These are phyloP conservation scores for Crithidia bombi DNA, from an alignment of 208 protist genomes.

Conservation along the genomic window DNA sequence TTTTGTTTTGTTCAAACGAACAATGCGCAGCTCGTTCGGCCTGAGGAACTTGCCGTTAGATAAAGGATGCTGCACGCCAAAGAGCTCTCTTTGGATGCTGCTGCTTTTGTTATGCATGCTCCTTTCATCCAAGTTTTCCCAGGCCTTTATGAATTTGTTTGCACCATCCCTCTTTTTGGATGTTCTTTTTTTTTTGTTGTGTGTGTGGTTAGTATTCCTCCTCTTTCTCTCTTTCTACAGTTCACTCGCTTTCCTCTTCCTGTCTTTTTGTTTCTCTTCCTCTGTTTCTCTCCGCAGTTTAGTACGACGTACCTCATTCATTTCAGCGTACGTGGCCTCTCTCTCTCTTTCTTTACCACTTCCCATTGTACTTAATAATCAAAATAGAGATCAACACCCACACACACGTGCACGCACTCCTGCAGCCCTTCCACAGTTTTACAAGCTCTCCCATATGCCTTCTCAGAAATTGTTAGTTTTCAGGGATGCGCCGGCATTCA, in stretches of 20 bases:
- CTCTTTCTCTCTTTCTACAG: not conserved
- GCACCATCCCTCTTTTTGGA: not conserved
- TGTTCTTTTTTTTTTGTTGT: not conserved
- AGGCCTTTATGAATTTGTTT: not conserved
- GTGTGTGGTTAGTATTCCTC: not conserved
- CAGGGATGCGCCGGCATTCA: not conserved
- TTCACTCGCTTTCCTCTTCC: not conserved
- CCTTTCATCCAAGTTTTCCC: too few relatives aligned
- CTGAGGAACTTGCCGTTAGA: too few relatives aligned
- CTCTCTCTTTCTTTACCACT: too few relatives aligned
- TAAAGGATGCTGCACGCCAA: too few relatives aligned
- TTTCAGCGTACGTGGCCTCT: not conserved
- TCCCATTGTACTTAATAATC: too few relatives aligned
- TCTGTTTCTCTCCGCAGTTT: not conserved
- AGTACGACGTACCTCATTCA: too few relatives aligned
- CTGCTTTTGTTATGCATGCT: too few relatives aligned
- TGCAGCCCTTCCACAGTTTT: not conserved
- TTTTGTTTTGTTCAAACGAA: too few relatives aligned
- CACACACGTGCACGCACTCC: not conserved
- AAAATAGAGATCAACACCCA: too few relatives aligned
- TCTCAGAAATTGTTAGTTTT: not conserved
- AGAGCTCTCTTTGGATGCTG: too few relatives aligned
- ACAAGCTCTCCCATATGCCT: not conserved
- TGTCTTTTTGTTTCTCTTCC: not conserved
- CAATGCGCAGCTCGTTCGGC: too few relatives aligned